Conservation (phyloP, 371 early-diverging fungal genomes). For the Apophysomyces elegans region DNA sequence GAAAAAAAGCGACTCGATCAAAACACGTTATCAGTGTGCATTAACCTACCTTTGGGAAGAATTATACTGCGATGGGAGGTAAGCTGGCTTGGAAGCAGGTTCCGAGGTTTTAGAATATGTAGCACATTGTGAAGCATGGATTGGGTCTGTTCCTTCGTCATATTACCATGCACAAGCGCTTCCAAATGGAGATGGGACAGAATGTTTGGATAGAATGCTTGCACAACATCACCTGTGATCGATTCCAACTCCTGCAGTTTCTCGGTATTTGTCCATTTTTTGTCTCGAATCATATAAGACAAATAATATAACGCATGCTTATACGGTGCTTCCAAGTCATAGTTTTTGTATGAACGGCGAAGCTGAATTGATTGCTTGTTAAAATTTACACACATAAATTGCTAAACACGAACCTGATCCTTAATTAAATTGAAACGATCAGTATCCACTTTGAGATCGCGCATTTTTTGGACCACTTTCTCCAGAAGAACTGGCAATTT, state of each 20-base stretch:
- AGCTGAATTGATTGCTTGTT: slow-evolving; percentile 34
- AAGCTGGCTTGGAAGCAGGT: slow-evolving; percentile 66
- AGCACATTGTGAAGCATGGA: slow-evolving; percentile 59
- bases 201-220: slow-evolving; percentile 71
- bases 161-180: slow-evolving; percentile 87
- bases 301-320: slow-evolving; percentile 81
- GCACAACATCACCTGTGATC: slow-evolving; percentile 75
- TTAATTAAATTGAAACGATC: slow-evolving; percentile 77
- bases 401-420: slow-evolving; percentile 52
- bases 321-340: slow-evolving; percentile 72
- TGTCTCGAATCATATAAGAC: slow-evolving; percentile 76
- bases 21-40: not conserved
- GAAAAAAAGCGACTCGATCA: not conserved
- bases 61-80: slow-evolving; percentile 68
- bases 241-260: slow-evolving; percentile 63
- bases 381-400: too few relatives aligned
- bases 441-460: slow-evolving; percentile 61
- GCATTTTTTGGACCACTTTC: slow-evolving; percentile 75
- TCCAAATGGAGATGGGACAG: slow-evolving; percentile 74
- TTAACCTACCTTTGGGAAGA: slow-evolving; percentile 51
- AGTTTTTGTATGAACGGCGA: slow-evolving; percentile 72
- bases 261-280: slow-evolving; percentile 83
- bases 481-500: slow-evolving; percentile 75
- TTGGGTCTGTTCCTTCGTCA: slow-evolving; percentile 67
- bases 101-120: slow-evolving; percentile 57